These are phyloP conservation scores for Aspergillus carlsbadensis DNA, from an alignment of 495 filamentous ascomycete genomes.

Conservation along the genomic window DNA sequence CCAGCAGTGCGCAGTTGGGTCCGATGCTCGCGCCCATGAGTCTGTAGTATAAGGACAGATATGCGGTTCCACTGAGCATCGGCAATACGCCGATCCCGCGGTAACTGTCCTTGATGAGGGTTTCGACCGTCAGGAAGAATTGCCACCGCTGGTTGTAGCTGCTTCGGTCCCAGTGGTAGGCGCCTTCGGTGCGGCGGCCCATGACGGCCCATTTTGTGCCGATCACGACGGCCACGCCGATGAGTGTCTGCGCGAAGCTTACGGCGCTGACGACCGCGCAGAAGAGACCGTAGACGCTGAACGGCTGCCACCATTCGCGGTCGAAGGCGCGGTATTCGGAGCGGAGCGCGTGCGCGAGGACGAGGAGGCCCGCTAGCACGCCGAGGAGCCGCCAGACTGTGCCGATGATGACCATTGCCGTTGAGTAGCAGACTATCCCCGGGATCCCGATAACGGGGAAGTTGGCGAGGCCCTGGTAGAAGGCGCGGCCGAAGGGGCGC, in stretches of 20 bases:
- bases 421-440: conserved; percentile 41
- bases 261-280: conserved; percentile 24
- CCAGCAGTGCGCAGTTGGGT: conserved; percentile 45
- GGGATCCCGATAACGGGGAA: conserved; percentile 39
- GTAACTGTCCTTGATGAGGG: conserved; percentile 41
- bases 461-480: conserved; percentile 37
- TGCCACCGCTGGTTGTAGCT: conserved; percentile 48
- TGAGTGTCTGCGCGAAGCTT: conserved; percentile 27
- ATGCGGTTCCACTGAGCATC: conserved; percentile 43
- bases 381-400: conserved; percentile 40
- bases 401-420: conserved; percentile 28
- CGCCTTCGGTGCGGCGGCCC: conserved; percentile 39
- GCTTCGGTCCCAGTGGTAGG: conserved; percentile 47
- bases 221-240: conserved; percentile 35
- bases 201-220: conserved; percentile 41
- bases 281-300: conserved; percentile 31
- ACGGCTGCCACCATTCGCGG: conserved; percentile 24
- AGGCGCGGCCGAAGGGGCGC: conserved; percentile 42
- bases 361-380: conserved; percentile 23
- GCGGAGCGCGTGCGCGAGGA: conserved; percentile 24
- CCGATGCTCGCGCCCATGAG: conserved; percentile 42
- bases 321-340: conserved; percentile 12
- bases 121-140: conserved; percentile 41
- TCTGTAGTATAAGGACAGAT: conserved; percentile 39
- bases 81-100: conserved; percentile 40